Percentiles rank a stretch among this genome's conserved stretches.
Conservation (phyloP, 148 eudicot genomes). For the Talinum fruticosum region DNA sequence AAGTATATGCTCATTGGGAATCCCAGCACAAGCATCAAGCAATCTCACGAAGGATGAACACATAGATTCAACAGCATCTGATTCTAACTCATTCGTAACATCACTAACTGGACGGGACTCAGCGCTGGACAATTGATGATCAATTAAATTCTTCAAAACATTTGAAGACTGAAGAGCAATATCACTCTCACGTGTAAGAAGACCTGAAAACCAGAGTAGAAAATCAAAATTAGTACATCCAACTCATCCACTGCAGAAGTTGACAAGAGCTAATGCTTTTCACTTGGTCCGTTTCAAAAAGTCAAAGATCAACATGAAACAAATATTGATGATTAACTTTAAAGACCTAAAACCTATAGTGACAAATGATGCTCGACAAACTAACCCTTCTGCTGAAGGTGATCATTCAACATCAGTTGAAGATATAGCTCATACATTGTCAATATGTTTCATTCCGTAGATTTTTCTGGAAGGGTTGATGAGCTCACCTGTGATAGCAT, state of each 20-base stretch:
- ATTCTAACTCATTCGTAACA: constrained; percentile 30
- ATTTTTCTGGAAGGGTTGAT: not conserved
- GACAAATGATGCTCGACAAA: not conserved
- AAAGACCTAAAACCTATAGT: not conserved
- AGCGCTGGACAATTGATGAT: constrained; percentile 29
- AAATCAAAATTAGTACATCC: not conserved
- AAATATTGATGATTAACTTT: not conserved
- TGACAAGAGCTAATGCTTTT: not conserved
- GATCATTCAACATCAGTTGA: not conserved
- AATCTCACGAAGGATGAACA: constrained; percentile 50
- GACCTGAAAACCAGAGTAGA: constrained; percentile 41
- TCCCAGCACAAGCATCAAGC: constrained; percentile 35
- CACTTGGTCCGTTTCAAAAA: not conserved
- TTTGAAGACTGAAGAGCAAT: constrained; percentile 50
- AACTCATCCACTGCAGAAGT: not conserved
- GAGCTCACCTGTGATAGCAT: constrained; percentile 54
- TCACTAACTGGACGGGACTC: constrained; percentile 28
- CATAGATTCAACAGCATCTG: constrained; percentile 43
- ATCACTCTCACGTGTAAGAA: constrained; percentile 52
- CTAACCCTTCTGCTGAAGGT: not conserved
- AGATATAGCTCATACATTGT: not conserved
- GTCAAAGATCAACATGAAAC: not conserved
- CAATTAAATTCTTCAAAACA: constrained; percentile 54
- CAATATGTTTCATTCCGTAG: not conserved
- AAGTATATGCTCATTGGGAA: constrained; percentile 57